These are phyloP conservation scores for Strobilomyces confusus DNA, from an alignment of 768 basidiomycete species.

Conservation along the genomic window DNA sequence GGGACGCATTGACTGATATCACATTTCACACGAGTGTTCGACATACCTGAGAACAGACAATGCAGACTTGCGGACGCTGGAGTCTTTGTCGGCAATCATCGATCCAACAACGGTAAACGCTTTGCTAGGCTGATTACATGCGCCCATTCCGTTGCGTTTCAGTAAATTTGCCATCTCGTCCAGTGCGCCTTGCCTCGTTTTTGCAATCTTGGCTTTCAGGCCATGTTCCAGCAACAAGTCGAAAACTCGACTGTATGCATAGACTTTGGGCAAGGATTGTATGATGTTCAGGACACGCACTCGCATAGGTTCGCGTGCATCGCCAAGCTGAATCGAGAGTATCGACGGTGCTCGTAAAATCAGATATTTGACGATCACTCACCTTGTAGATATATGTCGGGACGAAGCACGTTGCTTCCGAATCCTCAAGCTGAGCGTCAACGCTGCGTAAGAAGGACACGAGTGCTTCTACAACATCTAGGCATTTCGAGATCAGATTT, in stretches of 20 bases:
- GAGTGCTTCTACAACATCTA: slow-evolving; percentile 82
- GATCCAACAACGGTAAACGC: slow-evolving; percentile 74
- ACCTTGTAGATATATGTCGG: slow-evolving; percentile 91
- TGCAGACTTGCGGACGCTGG: slow-evolving; percentile 83
- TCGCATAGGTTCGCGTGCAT: slow-evolving; percentile 81
- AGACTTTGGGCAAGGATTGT: slow-evolving; percentile 81
- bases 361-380: slow-evolving; percentile 1
- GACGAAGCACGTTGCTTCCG: slow-evolving; percentile 83
- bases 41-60: slow-evolving; percentile 74
- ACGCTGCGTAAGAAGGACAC: slow-evolving; percentile 68
- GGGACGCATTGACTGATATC: slow-evolving; percentile 8
- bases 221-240: slow-evolving; percentile 86
- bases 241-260: slow-evolving; percentile 90
- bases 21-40: background rate
- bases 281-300: slow-evolving; percentile 79
- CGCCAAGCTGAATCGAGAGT: slow-evolving; percentile 67
- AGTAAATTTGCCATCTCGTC: slow-evolving; percentile 78
- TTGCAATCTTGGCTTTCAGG: slow-evolving; percentile 84
- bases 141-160: slow-evolving; percentile 76
- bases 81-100: slow-evolving; percentile 87
- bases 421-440: slow-evolving; percentile 77
- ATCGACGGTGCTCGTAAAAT: background rate
- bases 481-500: slow-evolving; percentile 79
- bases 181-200: slow-evolving; percentile 82
- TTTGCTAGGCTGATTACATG: slow-evolving; percentile 72